Conservation (phyloP, 2,329 filamentous ascomycete genomes). For the Huntiella omanensis region DNA sequence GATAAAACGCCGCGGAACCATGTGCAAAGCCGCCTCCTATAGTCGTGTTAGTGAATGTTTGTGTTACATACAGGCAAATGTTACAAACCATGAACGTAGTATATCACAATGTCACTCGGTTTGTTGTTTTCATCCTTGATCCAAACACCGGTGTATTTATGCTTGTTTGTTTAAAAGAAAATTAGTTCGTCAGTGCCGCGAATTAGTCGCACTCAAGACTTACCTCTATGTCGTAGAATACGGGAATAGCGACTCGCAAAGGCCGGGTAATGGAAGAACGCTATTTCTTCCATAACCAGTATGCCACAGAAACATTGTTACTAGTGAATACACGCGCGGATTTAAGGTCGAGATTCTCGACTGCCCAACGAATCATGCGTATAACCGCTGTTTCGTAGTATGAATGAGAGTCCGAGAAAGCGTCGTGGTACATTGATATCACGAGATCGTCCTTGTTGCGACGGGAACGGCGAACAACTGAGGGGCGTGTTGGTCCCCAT, state of each 20-base stretch:
- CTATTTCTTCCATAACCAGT: conserved; percentile 56
- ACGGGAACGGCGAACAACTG: conserved; percentile 6
- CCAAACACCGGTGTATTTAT: conserved; percentile 47
- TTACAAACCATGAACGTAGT: conserved; percentile 43
- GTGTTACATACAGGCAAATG: not conserved
- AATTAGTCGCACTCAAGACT: not conserved
- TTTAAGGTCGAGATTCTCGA: conserved; percentile 47
- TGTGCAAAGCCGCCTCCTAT: conserved; percentile 64
- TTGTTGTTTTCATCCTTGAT: conserved; percentile 40
- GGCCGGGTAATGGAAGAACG: conserved; percentile 27
- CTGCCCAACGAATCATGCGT: conserved; percentile 60
- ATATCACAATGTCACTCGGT: conserved; percentile 58
- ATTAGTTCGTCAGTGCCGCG: not conserved
- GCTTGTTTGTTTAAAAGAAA: conserved; percentile 10
- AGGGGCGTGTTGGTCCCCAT: conserved; percentile 1
- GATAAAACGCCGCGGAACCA: conserved; percentile 68
- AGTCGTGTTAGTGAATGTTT: conserved; percentile 1
- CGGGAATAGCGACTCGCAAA: conserved; percentile 41
- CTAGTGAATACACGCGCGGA: conserved; percentile 64
- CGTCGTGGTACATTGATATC: conserved; percentile 15
- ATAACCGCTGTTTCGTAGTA: conserved; percentile 62
- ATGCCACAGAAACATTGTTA: conserved; percentile 52
- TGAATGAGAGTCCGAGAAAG: conserved; percentile 49
- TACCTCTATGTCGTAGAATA: conserved; percentile 29
- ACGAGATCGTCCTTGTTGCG: conserved; percentile 7